Percentiles rank a stretch among this genome's conserved stretches.
These are phyloP conservation scores for Polychaeton citri DNA, from an alignment of 2,329 filamentous ascomycete species.

Conservation along the genomic window DNA sequence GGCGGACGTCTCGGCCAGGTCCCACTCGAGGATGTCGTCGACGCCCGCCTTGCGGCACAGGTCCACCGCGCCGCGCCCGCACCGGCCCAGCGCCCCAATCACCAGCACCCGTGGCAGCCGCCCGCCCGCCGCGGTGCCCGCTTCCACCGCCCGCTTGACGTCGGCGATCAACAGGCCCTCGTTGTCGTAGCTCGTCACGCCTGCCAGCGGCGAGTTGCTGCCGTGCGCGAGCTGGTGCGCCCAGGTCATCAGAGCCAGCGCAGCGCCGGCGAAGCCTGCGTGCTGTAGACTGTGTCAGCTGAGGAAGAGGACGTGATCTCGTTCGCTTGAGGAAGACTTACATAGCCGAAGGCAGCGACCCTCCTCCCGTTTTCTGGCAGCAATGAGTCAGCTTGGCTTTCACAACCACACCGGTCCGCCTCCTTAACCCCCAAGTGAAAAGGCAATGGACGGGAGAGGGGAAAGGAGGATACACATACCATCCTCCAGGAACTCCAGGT, in stretches of 20 bases:
- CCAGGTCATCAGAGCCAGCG: conserved; percentile 62
- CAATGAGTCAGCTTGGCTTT: no score
- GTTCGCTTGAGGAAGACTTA: conserved; percentile 11
- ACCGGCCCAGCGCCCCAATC: conserved; percentile 66
- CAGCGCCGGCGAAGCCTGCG: conserved; percentile 58
- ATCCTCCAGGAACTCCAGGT: conserved; percentile 77
- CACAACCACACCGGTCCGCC: no score
- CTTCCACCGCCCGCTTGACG: conserved; percentile 57
- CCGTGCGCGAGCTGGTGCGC: conserved; percentile 66
- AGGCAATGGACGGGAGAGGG: not conserved
- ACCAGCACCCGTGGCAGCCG: conserved; percentile 62
- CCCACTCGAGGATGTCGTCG: conserved; percentile 57
- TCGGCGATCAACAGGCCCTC: conserved; percentile 60
- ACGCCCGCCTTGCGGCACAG: conserved; percentile 64
- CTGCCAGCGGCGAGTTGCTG: conserved; percentile 50
- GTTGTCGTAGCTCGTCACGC: conserved; percentile 57
- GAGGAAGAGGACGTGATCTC: conserved; percentile 16
- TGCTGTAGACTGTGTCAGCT: conserved; percentile 35
- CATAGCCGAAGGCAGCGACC: conserved; percentile 55
- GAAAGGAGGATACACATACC: conserved; percentile 3
- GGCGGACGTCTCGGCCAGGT: conserved; percentile 65
- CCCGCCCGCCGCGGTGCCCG: conserved; percentile 53
- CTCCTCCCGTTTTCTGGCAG: conserved; percentile 48
- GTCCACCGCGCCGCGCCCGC: conserved; percentile 73
- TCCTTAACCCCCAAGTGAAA: not conserved